Evolutionary conservation across 164 flowering plant species (phyloP).

Genomic region (Tinospora cordifolia): DNA sequence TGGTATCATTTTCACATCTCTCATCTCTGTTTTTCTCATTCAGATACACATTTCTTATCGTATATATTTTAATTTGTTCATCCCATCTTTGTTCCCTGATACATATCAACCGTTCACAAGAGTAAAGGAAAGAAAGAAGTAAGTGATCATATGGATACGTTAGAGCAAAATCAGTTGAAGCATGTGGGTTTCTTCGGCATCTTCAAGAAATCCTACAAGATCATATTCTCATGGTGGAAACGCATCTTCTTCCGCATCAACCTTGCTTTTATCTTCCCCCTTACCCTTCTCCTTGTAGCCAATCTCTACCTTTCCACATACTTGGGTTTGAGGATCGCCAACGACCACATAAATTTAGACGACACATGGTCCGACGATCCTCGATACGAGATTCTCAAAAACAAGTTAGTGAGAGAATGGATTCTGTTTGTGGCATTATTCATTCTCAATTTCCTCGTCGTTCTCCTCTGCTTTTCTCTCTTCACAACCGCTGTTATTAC

Average conservation of each 20-base stretch:
- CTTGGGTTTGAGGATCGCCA: constrained; percentile 26
- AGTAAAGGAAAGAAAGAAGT: background rate
- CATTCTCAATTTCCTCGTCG: constrained; percentile 22
- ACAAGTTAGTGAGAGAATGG: constrained; percentile 24
- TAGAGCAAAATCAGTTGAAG: constrained; percentile 30
- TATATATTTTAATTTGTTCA: too few relatives aligned
- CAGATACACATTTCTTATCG: too few relatives aligned
- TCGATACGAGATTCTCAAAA: constrained; percentile 11
- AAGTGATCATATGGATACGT: constrained; percentile 32
- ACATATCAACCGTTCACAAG: background rate
- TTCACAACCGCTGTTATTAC: constrained; percentile 37
- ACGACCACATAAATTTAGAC: constrained; percentile 16
- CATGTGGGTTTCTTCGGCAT: constrained; percentile 37
- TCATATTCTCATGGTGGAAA: constrained; percentile 29
- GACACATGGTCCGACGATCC: constrained; percentile 3
- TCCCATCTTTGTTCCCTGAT: too few relatives aligned
- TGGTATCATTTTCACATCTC: too few relatives aligned
- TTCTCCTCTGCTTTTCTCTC: constrained; percentile 26
- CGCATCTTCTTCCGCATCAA: constrained; percentile 43
- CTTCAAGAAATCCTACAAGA: constrained; percentile 33
- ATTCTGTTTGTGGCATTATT: constrained; percentile 17
- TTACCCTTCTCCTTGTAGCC: constrained; percentile 48
- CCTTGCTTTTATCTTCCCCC: constrained; percentile 53
- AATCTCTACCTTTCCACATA: constrained; percentile 30
- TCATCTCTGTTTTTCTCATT: too few relatives aligned